Evolutionary conservation across 371 early-diverging fungal species (phyloP).

Genomic region (Mortierella sp.): DNA sequence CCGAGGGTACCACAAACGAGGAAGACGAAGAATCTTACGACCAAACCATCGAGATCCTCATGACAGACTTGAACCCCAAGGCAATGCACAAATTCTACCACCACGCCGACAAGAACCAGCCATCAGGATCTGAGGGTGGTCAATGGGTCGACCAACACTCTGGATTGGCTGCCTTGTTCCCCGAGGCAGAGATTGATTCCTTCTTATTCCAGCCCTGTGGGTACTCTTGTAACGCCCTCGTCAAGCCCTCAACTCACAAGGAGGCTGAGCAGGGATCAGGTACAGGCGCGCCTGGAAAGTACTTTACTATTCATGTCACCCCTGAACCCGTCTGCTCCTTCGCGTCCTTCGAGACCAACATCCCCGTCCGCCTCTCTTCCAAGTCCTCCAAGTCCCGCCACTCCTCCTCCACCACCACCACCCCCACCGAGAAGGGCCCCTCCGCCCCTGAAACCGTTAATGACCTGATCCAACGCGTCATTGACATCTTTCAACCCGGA

Average conservation of each 20-base stretch:
- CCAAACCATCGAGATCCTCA: conserved; percentile 1
- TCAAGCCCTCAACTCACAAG: neutral
- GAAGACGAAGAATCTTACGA: neutral
- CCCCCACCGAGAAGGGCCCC: neutral
- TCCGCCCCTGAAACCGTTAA: neutral
- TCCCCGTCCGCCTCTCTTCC: conserved; percentile 7
- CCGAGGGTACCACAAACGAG: neutral
- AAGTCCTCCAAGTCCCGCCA: neutral
- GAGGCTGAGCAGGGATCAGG: neutral
- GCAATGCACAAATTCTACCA: conserved; percentile 6
- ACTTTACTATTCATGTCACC: conserved; percentile 6
- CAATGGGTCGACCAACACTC: neutral
- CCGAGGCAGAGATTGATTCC: conserved; percentile 4
- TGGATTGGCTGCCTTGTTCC: neutral
- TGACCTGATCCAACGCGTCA: neutral
- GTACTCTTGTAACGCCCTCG: conserved; percentile 7
- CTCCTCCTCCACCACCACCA: neutral
- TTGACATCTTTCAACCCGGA: neutral
- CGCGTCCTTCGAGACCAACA: conserved; percentile 14
- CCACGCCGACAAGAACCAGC: conserved; percentile 1
- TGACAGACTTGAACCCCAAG: conserved; percentile 4
- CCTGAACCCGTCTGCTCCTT: neutral
- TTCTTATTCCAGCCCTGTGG: conserved; percentile 2
- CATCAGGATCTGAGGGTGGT: neutral
- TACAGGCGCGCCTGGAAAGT: neutral